Base-by-base conservation (phyloP, 257 asterid species). In the Solanum peruvianum region DNA sequence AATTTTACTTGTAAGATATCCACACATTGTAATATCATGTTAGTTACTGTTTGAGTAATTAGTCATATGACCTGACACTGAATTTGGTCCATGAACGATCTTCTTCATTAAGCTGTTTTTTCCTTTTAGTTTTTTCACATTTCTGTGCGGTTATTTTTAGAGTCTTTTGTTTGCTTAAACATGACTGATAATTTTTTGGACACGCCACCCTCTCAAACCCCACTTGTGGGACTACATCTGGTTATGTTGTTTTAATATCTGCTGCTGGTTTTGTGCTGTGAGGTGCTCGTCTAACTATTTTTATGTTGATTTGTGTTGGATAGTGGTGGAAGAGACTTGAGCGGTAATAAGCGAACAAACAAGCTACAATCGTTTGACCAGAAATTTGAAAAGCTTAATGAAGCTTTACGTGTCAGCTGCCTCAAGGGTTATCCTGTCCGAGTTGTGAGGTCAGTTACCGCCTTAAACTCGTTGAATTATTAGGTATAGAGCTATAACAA, bases 281-380 rank as follows among this genome's bases (percentile, higher is more conserved):
- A 71, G 49, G 35, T 72, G 31, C 69, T 49, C 69, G 60, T 58
- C 86, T 64, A 87, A 37, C 70, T 82, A 39, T 41, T 25, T 86
- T 70, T 72, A 37, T 86, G 83, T 88, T 92, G 88, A 85, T 87
- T 89, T 84, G n/a, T 90, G 87, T 25, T 88, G 88, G 11, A 85
- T 92, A 95, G 99, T 91, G 99, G 99, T 72, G 99, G 99, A 76
- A 95, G 99, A 82, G 98, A 96, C 87, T 93, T 95, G 18, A 92
- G 94, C 86, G 98, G 99, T 87, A 96, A 96, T 85, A 96, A 93
- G 90, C 91, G 99, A 92, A 95, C 98, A 10, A 93, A 93, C 89
- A 96, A 96, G 91, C 58, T 27, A 12, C 99, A 96, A 84, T 92
- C 99, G 4, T 93, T 90, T 89, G 99, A 95, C 88, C 99, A 96